Evolutionary conservation across 1,139 yeast species (phyloP).

Genomic region (Sugiyamaella castrensis): DNA sequence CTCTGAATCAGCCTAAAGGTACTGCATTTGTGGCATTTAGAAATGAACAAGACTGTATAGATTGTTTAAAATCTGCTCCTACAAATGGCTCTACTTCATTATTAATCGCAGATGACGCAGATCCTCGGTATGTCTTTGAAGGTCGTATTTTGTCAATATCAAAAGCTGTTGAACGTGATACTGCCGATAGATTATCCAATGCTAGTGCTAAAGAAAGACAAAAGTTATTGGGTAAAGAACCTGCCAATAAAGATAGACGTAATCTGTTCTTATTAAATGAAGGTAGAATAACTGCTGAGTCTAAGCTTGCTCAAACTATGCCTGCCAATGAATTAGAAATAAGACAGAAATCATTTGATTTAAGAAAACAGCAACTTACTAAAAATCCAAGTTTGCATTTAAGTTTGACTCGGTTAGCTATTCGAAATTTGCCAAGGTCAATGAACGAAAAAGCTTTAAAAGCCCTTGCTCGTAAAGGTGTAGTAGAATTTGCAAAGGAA

Average conservation of each 20-base stretch:
- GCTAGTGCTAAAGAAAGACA: constrained; percentile 70
- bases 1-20: constrained; percentile 84
- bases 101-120: constrained; percentile 86
- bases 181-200: constrained; percentile 76
- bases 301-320: constrained; percentile 70
- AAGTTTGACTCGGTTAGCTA: constrained; percentile 88
- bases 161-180: constrained; percentile 81
- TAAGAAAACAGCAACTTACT: constrained; percentile 85
- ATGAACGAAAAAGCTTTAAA: constrained; percentile 86
- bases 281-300: constrained; percentile 82
- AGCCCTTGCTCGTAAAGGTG: constrained; percentile 90
- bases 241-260: constrained; percentile 78
- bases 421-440: constrained; percentile 89
- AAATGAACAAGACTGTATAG: constrained; percentile 56
- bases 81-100: constrained; percentile 67
- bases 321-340: constrained; percentile 75
- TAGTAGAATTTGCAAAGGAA: constrained; percentile 93
- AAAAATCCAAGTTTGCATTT: constrained; percentile 89
- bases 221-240: constrained; percentile 75
- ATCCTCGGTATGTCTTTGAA: constrained; percentile 84
- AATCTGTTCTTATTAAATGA: constrained; percentile 84
- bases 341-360: constrained; percentile 80
- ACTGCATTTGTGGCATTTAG: constrained; percentile 91
- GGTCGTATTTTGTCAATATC: constrained; percentile 85
- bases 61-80: constrained; percentile 79